These are phyloP conservation scores for Akanthomyces muscarius DNA, from an alignment of 2,329 filamentous ascomycete species.

Conservation along the genomic window DNA sequence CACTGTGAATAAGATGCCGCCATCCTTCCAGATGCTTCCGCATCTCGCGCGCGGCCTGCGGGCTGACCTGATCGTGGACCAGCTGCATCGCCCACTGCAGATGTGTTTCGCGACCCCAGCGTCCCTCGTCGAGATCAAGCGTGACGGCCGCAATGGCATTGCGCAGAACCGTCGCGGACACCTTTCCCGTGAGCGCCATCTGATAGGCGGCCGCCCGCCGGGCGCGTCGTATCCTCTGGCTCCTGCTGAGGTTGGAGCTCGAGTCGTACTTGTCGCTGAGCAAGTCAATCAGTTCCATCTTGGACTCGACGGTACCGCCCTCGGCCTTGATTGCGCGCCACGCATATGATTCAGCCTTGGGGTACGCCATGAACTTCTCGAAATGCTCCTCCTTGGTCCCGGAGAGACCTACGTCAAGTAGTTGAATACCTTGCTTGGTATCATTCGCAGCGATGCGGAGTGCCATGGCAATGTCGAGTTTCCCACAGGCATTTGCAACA, in stretches of 20 bases:
- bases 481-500: not conserved
- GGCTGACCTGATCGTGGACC: slow-evolving; percentile 22
- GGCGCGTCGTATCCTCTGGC: slow-evolving; percentile 30
- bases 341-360: slow-evolving; percentile 1
- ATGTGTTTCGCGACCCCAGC: slow-evolving; percentile 29
- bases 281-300: slow-evolving; percentile 28
- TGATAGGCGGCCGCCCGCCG: slow-evolving; percentile 27
- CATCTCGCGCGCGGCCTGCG: slow-evolving; percentile 20
- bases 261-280: slow-evolving; percentile 31
- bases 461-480: not conserved
- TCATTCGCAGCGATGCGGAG: slow-evolving; percentile 2
- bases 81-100: slow-evolving; percentile 30
- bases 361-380: not conserved
- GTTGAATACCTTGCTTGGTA: not conserved
- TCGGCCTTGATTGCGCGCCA: slow-evolving; percentile 11
- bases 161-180: slow-evolving; percentile 27
- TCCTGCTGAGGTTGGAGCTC: slow-evolving; percentile 27
- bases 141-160: slow-evolving; percentile 27
- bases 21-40: slow-evolving; percentile 23
- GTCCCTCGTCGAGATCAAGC: slow-evolving; percentile 32
- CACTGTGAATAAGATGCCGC: slow-evolving; percentile 22
- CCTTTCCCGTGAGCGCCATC: slow-evolving; percentile 21
- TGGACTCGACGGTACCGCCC: slow-evolving; percentile 18
- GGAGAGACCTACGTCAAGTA: not conserved
- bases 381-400: not conserved